phyloP scores from a whole-genome alignment of 371 early-diverging fungal genomes.

The Blakeslea trispora region DNA sequence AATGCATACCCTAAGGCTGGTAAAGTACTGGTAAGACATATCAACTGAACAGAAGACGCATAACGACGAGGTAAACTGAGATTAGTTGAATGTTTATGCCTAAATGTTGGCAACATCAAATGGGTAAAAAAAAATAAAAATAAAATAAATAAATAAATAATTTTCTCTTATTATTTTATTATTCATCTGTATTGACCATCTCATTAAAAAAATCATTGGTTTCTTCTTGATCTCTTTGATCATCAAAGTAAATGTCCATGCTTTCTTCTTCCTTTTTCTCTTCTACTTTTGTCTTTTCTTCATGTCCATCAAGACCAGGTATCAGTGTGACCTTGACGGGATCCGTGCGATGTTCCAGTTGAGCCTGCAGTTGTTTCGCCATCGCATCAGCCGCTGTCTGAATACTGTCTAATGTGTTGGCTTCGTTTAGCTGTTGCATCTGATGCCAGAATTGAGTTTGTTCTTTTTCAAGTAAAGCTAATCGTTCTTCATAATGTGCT shows the following conservation, averaged over 20 bases:
- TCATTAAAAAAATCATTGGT: slow-evolving; percentile 43
- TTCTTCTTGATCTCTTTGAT: slow-evolving; percentile 25
- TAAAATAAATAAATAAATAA: too few relatives aligned
- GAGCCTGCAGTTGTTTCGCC: slow-evolving; percentile 22
- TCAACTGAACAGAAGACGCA: not conserved
- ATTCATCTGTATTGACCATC: slow-evolving; percentile 50
- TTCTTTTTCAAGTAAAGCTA: slow-evolving; percentile 40
- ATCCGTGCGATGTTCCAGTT: slow-evolving; percentile 29
- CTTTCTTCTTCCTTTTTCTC: slow-evolving; percentile 5
- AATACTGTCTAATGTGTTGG: slow-evolving; percentile 40
- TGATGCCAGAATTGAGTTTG: slow-evolving; percentile 42
- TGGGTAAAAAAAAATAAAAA: too few relatives aligned
- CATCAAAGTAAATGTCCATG: slow-evolving; percentile 30
- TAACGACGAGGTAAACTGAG: slow-evolving; percentile 29
- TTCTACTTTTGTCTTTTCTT: slow-evolving; percentile 4
- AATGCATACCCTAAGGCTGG: slow-evolving; percentile 52
- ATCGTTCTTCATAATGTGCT: slow-evolving; percentile 34
- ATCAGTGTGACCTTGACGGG: slow-evolving; percentile 25
- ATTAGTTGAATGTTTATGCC: slow-evolving; percentile 25
- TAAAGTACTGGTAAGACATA: slow-evolving; percentile 27
- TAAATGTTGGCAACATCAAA: slow-evolving; percentile 23
- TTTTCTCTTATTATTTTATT: too few relatives aligned
- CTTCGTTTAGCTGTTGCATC: slow-evolving; percentile 43
- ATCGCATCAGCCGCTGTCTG: slow-evolving; percentile 16
- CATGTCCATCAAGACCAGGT: slow-evolving; percentile 34